Evolutionary conservation across 805 yeast genomes (phyloP).

Genomic region (Priceomyces fermenticarens): DNA sequence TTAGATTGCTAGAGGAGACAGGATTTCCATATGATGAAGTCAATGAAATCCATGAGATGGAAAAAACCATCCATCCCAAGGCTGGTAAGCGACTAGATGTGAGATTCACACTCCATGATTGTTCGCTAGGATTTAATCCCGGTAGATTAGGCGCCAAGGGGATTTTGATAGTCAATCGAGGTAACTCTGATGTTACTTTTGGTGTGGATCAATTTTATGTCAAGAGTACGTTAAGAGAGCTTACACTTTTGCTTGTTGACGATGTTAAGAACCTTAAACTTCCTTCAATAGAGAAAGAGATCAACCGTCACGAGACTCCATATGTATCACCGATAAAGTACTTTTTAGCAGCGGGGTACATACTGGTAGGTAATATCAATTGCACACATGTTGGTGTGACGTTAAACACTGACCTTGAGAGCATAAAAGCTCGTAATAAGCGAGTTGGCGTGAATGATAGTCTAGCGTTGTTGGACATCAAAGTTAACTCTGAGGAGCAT

Average conservation of each 20-base stretch:
- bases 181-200: constrained; percentile 47
- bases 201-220: constrained; percentile 28
- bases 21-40: constrained; percentile 1
- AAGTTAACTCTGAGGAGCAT: constrained; percentile 46
- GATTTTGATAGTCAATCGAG: constrained; percentile 49
- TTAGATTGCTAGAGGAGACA: constrained; percentile 27
- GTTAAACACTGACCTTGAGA: constrained; percentile 21
- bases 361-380: constrained; percentile 47
- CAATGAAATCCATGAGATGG: constrained; percentile 5
- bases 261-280: constrained; percentile 32
- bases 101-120: constrained; percentile 44
- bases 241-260: constrained; percentile 60
- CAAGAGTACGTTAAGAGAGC: constrained; percentile 47
- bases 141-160: constrained; percentile 55
- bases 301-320: neutral
- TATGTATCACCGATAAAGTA: constrained; percentile 33
- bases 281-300: neutral
- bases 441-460: constrained; percentile 18
- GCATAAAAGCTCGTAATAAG: constrained; percentile 13
- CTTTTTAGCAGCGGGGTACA: constrained; percentile 49
- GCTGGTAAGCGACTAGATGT: constrained; percentile 19
- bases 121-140: constrained; percentile 63
- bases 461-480: constrained; percentile 38
- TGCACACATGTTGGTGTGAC: constrained; percentile 35
- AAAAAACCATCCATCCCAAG: constrained; percentile 2